Percentiles rank a stretch among this genome's conserved stretches.
Evolutionary conservation across 805 yeast genomes (phyloP).

Genomic region (Candida silvicultrix): DNA sequence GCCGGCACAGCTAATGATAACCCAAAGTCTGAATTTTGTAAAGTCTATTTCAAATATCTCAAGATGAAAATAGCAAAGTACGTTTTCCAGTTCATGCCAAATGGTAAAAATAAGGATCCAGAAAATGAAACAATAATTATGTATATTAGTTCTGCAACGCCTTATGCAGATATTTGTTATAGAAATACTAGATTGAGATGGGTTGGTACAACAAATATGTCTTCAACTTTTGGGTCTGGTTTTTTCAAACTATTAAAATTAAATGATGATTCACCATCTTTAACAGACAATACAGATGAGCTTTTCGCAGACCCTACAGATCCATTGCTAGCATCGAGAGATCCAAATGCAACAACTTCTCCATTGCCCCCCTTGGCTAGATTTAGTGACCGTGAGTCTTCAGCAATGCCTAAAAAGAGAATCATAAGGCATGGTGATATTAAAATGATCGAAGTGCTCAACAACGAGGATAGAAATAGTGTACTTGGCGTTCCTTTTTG

Average conservation of each 20-base stretch:
- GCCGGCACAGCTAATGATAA: constrained; percentile 1
- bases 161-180: constrained; percentile 26
- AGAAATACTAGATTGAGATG: constrained; percentile 30
- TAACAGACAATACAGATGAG: constrained; percentile 14
- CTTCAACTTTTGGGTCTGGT: constrained; percentile 28
- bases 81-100: constrained; percentile 23
- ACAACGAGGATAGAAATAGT: constrained; percentile 5
- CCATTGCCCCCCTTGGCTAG: constrained; percentile 18
- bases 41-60: constrained; percentile 20
- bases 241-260: constrained; percentile 27
- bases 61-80: constrained; percentile 23
- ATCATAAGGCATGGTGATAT: constrained; percentile 17
- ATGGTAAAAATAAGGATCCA: constrained; percentile 11
- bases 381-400: constrained; percentile 12
- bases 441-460: constrained; percentile 15
- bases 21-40: constrained; percentile 28
- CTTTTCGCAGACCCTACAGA: background rate
- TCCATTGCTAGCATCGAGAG: background rate
- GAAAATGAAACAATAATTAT: constrained; percentile 21
- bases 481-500: constrained; percentile 12
- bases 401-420: constrained; percentile 10
- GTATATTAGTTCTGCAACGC: constrained; percentile 24
- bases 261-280: constrained; percentile 27
- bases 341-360: constrained; percentile 5
- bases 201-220: constrained; percentile 32